A percentile compares a stretch with the other conserved stretches of the same genome.
Evolutionary conservation across 345 rosid species (phyloP).

Genomic region (Eucalyptus shirleyi): DNA sequence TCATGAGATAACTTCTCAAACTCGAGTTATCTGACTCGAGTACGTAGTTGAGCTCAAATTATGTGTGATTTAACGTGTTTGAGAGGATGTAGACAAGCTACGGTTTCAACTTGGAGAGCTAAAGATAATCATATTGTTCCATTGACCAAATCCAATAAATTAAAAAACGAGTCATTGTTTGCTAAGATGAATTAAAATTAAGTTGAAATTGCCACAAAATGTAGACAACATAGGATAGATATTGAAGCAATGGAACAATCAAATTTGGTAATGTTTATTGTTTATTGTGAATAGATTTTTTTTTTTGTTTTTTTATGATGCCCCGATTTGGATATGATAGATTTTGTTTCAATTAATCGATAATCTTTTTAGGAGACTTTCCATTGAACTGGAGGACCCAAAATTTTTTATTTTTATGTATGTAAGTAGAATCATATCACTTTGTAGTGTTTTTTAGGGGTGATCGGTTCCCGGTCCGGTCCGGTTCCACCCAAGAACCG

Average conservation of each 20-base stretch:
- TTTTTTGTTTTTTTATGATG: background rate
- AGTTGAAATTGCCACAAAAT: background rate
- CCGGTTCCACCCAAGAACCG: too few species aligned
- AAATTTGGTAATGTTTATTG: background rate
- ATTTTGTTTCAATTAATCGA: background rate
- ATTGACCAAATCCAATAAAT: background rate
- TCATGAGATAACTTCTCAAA: background rate
- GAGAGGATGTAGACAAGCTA: background rate
- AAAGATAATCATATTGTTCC: background rate
- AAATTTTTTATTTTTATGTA: fast-evolving
- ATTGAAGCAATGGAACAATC: background rate
- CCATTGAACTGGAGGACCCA: background rate
- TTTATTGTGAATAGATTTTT: background rate
- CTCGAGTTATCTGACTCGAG: fast-evolving
- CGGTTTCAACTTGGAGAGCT: background rate
- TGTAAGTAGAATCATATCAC: background rate
- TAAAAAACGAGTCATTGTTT: background rate
- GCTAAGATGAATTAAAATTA: background rate
- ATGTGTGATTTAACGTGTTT: background rate
- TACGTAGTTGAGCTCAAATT: background rate
- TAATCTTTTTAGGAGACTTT: background rate
- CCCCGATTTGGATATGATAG: background rate
- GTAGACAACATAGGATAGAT: background rate
- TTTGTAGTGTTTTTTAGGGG: background rate
- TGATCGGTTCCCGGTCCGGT: too few species aligned